Percentiles rank a stretch among this genome's conserved stretches.
These are phyloP conservation scores for Marasmius sp. DNA, from an alignment of 1,284 basidiomycete genomes.

Conservation along the genomic window DNA sequence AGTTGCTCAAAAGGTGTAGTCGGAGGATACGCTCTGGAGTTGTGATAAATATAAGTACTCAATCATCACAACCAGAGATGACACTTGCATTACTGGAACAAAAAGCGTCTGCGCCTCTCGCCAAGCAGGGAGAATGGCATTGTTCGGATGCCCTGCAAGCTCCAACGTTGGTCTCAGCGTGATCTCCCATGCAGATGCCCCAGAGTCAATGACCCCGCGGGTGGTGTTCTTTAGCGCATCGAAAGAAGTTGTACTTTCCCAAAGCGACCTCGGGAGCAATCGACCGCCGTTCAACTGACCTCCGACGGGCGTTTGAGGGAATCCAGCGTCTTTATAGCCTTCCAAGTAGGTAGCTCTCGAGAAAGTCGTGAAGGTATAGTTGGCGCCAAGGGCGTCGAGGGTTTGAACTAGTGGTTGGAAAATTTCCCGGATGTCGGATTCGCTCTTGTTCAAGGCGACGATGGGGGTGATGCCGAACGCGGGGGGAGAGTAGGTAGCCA, in stretches of 20 bases:
- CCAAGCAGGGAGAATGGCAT: slow-evolving; percentile 19
- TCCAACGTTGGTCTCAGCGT: slow-evolving; percentile 11
- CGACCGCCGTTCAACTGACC: neutral
- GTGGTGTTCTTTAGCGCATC: neutral
- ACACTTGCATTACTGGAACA: slow-evolving; percentile 11
- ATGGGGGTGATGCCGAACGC: neutral
- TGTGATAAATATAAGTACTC: neutral
- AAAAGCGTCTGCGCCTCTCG: slow-evolving; percentile 12
- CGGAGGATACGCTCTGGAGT: neutral
- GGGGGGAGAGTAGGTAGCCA: neutral
- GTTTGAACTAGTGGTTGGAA: neutral
- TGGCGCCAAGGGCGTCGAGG: slow-evolving; percentile 6
- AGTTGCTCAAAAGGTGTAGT: neutral
- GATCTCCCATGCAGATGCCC: slow-evolving; percentile 12
- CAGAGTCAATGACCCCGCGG: slow-evolving; percentile 11
- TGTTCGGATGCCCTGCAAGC: slow-evolving; percentile 13
- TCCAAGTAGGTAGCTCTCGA: neutral
- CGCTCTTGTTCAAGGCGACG: neutral
- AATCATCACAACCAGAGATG: neutral
- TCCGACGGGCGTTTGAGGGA: neutral
- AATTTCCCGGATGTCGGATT: neutral
- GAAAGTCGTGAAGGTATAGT: neutral
- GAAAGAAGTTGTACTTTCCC: neutral
- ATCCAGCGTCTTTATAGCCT: neutral
- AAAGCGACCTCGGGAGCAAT: neutral